Evolutionary conservation across 2,329 filamentous ascomycete genomes (phyloP).

Genomic region (Xylariaceae sp.): DNA sequence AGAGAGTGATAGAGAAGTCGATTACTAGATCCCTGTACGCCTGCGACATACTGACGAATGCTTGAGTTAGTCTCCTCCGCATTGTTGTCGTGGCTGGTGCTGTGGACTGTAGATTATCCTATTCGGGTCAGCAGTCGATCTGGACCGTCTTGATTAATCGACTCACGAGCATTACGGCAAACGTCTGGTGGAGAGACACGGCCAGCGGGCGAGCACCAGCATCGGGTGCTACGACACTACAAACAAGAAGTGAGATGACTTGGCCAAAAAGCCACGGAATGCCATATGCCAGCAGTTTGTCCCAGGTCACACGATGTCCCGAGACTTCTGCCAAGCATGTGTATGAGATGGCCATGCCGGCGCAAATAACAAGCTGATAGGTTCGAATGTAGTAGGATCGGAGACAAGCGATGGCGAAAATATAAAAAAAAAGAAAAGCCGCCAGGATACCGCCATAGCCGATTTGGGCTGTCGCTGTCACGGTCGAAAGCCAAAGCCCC

Average conservation of each 20-base stretch:
- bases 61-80: constrained; percentile 42
- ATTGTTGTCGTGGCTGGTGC: constrained; percentile 28
- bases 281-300: constrained; percentile 47
- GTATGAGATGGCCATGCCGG: constrained; percentile 52
- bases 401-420: constrained; percentile 46
- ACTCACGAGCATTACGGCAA: constrained; percentile 42
- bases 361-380: constrained; percentile 51
- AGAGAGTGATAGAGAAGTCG: constrained; percentile 52
- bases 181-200: constrained; percentile 40
- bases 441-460: constrained; percentile 54
- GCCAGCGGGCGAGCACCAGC: constrained; percentile 51
- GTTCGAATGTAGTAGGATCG: constrained; percentile 52
- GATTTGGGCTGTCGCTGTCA: constrained; percentile 37
- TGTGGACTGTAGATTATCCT: constrained; percentile 35
- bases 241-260: constrained; percentile 46
- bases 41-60: constrained; percentile 53
- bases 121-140: constrained; percentile 3
- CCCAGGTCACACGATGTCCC: constrained; percentile 39
- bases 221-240: constrained; percentile 46
- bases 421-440: constrained; percentile 49
- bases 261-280: constrained; percentile 54
- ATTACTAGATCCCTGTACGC: constrained; percentile 52
- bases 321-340: constrained; percentile 48
- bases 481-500: constrained; percentile 50
- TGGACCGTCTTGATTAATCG: neutral